Conservation (phyloP, 106 monocot genomes). For the Xerophyta viscosa region DNA sequence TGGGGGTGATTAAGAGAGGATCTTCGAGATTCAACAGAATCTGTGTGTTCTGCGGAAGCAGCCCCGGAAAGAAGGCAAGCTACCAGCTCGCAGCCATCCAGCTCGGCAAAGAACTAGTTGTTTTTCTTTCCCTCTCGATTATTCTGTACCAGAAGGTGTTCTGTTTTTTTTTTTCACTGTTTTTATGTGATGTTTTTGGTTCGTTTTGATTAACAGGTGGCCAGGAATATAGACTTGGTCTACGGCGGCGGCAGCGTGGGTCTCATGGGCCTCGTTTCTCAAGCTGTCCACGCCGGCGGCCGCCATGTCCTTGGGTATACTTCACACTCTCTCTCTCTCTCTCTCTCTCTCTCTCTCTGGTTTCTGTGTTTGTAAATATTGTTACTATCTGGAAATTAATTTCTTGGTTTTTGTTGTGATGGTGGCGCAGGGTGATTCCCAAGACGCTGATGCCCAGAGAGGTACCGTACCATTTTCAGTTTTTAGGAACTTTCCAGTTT, state of each 20-base stretch:
- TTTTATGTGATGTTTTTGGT: neutral
- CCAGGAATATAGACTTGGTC: constrained; percentile 50
- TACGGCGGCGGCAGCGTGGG: constrained; percentile 58
- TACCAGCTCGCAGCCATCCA: constrained; percentile 43
- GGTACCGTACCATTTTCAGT: neutral
- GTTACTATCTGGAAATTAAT: too few relatives aligned
- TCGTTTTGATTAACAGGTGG: constrained; percentile 19
- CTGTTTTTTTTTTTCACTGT: neutral
- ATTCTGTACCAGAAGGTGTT: neutral
- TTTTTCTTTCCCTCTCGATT: constrained; percentile 5
- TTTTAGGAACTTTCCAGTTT: neutral
- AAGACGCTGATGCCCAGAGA: constrained; percentile 16
- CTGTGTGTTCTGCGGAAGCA: constrained; percentile 65
- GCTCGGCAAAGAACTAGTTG: constrained; percentile 55
- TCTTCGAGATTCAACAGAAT: constrained; percentile 35
- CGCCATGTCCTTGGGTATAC: constrained; percentile 52
- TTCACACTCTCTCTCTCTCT: constrained; percentile 6
- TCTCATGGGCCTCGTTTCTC: constrained; percentile 56
- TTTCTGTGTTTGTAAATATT: neutral
- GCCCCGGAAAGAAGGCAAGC: constrained; percentile 42
- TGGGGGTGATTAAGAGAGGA: neutral
- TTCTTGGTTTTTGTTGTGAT: neutral
- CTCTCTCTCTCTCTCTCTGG: neutral
- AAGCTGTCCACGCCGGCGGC: constrained; percentile 47
- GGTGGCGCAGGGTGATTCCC: constrained; percentile 10